Conservation (phyloP, 192 early-diverging fungal species). For the Coemansia sp. region DNA sequence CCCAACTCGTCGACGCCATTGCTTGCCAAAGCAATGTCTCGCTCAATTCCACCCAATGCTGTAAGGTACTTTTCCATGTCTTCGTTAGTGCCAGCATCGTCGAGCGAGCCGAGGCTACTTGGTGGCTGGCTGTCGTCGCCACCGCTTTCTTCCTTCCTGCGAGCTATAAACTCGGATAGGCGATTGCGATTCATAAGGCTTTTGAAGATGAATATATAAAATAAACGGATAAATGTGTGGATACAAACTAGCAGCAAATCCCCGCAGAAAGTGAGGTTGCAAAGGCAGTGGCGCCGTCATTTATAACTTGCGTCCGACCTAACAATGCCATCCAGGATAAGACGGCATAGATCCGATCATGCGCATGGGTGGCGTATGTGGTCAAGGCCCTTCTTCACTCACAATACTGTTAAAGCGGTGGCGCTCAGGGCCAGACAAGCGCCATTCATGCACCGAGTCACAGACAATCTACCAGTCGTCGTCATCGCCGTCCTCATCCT, state of each 20-base stretch:
- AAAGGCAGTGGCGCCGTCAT: too few relatives aligned
- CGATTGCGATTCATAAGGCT: slow-evolving; percentile 20
- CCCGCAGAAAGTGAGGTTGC: too few relatives aligned
- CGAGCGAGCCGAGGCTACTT: slow-evolving; percentile 13
- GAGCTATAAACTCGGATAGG: slow-evolving; percentile 27
- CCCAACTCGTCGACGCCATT: slow-evolving; percentile 34
- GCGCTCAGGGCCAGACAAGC: neutral
- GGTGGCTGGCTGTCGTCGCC: slow-evolving; percentile 12
- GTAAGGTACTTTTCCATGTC: slow-evolving; percentile 48
- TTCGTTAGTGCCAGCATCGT: slow-evolving; percentile 7
- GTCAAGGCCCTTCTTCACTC: too few relatives aligned
- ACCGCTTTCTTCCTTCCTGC: slow-evolving; percentile 10
- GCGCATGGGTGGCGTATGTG: neutral
- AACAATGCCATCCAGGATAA: too few relatives aligned
- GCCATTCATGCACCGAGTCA: neutral
- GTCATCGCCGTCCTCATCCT: slow-evolving; percentile 43
- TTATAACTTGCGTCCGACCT: too few relatives aligned
- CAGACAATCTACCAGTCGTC: slow-evolving; percentile 27
- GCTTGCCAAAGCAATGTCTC: slow-evolving; percentile 28
- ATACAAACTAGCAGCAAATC: too few relatives aligned
- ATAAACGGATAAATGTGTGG: neutral
- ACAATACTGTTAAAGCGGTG: neutral
- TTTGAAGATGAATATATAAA: neutral
- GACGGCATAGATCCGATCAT: neutral
- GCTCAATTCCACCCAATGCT: slow-evolving; percentile 36